Base-by-base conservation (phyloP, 106 monocot species). In the Acorus calamus region DNA sequence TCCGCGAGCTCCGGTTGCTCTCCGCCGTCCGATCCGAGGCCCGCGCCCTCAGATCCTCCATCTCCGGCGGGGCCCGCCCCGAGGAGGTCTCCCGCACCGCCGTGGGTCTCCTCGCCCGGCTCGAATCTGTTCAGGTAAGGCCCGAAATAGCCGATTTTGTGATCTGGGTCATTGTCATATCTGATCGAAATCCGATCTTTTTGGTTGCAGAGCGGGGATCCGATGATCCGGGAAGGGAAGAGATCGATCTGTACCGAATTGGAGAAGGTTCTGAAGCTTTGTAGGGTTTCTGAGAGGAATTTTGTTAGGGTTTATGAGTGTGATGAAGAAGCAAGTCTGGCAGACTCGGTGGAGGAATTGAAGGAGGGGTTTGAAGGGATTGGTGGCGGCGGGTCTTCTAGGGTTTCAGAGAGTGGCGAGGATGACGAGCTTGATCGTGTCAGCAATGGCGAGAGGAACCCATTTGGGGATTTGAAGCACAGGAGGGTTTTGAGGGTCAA, bases 161-260 rank as follows among this genome's bases (percentile, higher is more conserved):
- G 28, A 28, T 28, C 28, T 28, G 28, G 28, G 28, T 28, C 28
- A 28, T 28, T 28, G 28, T 28, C 28, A 28, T 0, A 28, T 28
- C 28, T 28, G 28, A 28, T 28, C 28, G 1, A 28, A 28, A 28
- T 28, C 28, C 28, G 28, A 7, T 41, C 45, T 3, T 50, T 63
- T 55, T 43, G 4, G 5, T 64, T 58, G 55, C 66, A 92, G 92
- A 82, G 82, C 49, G 59, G 59, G 1, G 92, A 87, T 71, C 78
- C 64, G 65, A 81, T 85, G 81, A 76, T 92, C 56, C 72, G 72
- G n/a, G 87, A 87, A 53, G 87, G 84, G 45, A 92, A 79, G 69
- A 74, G 74, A 46, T 69, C 92, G 49, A 77, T 92, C 69, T 66
- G 66, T 46, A 45, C 58, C 13, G 92, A 88, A 46, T 63, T 92